A percentile compares a stretch with the other conserved stretches of the same genome.
phyloP scores from a whole-genome alignment of 257 asterid genomes.

The Vinca minor region DNA sequence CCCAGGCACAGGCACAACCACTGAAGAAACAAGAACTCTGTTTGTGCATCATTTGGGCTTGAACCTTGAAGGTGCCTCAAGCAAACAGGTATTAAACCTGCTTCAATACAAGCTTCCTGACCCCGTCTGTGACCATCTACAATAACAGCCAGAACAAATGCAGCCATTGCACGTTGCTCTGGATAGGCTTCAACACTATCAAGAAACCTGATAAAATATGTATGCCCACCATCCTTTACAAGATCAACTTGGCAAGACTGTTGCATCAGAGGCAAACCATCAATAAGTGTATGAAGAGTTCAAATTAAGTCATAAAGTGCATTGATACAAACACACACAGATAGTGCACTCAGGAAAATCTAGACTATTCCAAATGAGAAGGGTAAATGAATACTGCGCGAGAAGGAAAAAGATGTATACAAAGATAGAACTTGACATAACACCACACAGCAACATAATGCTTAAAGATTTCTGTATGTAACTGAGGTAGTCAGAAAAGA shows the following conservation, averaged over 20 bases:
- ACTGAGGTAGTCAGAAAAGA: background rate
- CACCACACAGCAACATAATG: background rate
- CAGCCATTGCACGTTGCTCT: constrained; percentile 99
- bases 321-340: background rate
- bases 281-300: background rate
- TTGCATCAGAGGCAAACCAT: constrained; percentile 17
- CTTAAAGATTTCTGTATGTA: background rate
- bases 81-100: constrained; percentile 69
- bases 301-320: background rate
- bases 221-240: constrained; percentile 93
- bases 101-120: constrained; percentile 87
- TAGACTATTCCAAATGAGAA: background rate
- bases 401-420: background rate
- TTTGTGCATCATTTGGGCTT: constrained; percentile 63
- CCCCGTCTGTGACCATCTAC: constrained; percentile 95
- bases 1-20: constrained; percentile 98
- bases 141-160: constrained; percentile 93
- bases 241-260: constrained; percentile 99
- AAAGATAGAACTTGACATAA: background rate
- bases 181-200: constrained; percentile 95
- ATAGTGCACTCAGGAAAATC: background rate
- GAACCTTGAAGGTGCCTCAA: constrained; percentile 83
- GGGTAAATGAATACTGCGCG: background rate
- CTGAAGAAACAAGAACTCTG: constrained; percentile 89
- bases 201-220: constrained; percentile 82